These are phyloP conservation scores for Aspergillus pseudonomiae DNA, from an alignment of 2,329 filamentous ascomycete species.

Conservation along the genomic window DNA sequence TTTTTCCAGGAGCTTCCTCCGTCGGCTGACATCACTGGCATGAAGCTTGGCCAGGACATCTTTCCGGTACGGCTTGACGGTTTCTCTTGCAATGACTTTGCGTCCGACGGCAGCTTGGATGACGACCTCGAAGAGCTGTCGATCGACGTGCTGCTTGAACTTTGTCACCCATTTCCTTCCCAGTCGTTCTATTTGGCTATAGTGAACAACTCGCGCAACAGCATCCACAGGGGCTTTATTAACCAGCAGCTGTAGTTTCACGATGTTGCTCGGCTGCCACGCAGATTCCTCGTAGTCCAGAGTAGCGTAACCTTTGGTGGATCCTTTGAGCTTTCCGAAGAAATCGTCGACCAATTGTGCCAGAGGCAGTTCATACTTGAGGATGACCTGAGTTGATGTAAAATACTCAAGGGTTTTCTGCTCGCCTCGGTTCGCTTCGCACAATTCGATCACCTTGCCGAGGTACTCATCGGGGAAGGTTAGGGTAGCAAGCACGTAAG, in stretches of 20 bases:
- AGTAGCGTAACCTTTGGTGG: conserved; percentile 92
- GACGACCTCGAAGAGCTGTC: conserved; percentile 96
- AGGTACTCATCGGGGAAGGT: conserved; percentile 93
- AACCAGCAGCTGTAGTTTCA: conserved; percentile 89
- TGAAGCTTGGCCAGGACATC: conserved; percentile 93
- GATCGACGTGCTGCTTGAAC: conserved; percentile 94
- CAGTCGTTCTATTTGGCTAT: conserved; percentile 76
- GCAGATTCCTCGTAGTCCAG: conserved; percentile 96
- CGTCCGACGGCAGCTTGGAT: conserved; percentile 88
- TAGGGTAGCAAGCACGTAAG: conserved; percentile 79
- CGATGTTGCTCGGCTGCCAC: conserved; percentile 76
- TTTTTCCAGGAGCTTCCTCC: conserved; percentile 88
- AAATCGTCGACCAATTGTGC: conserved; percentile 93
- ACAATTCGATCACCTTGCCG: conserved; percentile 91
- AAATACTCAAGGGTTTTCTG: conserved; percentile 91
- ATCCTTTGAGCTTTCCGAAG: conserved; percentile 93
- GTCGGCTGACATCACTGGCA: conserved; percentile 79
- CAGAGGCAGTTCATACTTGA: conserved; percentile 88
- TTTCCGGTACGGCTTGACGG: conserved; percentile 94
- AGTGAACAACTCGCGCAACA: conserved; percentile 85
- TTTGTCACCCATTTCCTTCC: conserved; percentile 89
- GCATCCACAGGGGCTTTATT: conserved; percentile 94
- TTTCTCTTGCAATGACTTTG: conserved; percentile 85
- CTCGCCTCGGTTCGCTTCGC: conserved; percentile 83
- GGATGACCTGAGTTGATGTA: conserved; percentile 85